A percentile compares a stretch with the other conserved stretches of the same genome.
Evolutionary conservation across 768 basidiomycete genomes (phyloP).

Genomic region (Leccinum obscurum): DNA sequence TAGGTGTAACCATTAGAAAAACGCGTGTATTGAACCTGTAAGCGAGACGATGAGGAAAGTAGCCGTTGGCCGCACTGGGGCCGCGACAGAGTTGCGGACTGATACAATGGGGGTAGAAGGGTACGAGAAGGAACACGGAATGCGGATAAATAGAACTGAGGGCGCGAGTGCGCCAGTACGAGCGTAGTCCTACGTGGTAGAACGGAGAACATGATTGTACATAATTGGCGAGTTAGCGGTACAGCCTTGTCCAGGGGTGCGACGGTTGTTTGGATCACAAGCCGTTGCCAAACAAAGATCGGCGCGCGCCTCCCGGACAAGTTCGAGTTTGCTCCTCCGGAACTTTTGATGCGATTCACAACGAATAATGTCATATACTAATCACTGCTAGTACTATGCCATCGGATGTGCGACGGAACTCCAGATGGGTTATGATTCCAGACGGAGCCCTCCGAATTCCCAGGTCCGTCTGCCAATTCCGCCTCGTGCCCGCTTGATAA

Average conservation of each 20-base stretch:
- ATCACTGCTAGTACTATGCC: neutral
- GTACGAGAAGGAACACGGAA: neutral
- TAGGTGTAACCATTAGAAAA: conserved; percentile 21
- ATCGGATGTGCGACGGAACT: neutral
- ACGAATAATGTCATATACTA: neutral
- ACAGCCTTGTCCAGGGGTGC: no score
- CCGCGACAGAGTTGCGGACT: neutral
- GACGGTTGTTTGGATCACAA: conserved; percentile 12
- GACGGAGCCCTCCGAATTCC: conserved; percentile 6
- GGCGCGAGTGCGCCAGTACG: conserved; percentile 6
- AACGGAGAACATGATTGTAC: conserved; percentile 12
- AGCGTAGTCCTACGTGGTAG: neutral
- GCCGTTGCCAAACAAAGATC: conserved; percentile 15
- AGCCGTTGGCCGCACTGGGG: conserved; percentile 10
- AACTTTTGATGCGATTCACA: neutral
- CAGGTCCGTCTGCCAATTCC: conserved; percentile 3
- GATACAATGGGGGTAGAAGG: conserved; percentile 1
- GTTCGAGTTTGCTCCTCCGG: neutral
- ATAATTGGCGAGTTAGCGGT: neutral
- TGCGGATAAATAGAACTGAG: neutral
- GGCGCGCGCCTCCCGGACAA: neutral
- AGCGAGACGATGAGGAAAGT: conserved; percentile 24
- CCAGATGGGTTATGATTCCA: neutral
- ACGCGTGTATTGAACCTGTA: conserved; percentile 28
- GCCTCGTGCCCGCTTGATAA: conserved; percentile 17